A percentile compares a stretch with the other conserved stretches of the same genome.
Evolutionary conservation across 768 basidiomycete species (phyloP).

Genomic region (Daedaleopsis sinensis): DNA sequence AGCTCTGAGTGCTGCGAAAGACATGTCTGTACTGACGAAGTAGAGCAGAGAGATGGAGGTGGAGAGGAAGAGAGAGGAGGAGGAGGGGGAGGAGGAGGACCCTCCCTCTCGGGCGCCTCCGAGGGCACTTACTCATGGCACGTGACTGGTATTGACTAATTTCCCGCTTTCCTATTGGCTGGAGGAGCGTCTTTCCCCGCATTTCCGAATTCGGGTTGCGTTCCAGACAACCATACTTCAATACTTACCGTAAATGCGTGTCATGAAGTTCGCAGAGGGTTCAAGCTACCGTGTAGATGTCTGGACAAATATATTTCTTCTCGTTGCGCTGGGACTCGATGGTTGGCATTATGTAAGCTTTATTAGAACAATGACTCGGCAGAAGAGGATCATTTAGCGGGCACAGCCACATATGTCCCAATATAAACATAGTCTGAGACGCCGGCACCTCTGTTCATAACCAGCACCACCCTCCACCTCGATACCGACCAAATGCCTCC

Average conservation of each 20-base stretch:
- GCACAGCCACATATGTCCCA: too few species aligned
- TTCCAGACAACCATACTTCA: not conserved
- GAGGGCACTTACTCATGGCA: slow-evolving; percentile 10
- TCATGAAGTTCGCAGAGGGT: too few species aligned
- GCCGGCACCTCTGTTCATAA: not conserved
- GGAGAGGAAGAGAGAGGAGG: not conserved
- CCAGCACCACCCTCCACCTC: not conserved
- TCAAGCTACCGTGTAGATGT: too few species aligned
- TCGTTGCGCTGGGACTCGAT: too few species aligned
- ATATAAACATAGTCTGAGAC: not conserved
- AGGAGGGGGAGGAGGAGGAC: not conserved
- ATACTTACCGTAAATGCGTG: too few species aligned
- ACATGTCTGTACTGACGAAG: slow-evolving; percentile 44
- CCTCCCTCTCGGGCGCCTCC: not conserved
- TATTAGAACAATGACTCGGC: not conserved
- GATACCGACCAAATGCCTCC: not conserved
- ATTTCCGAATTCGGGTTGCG: not conserved
- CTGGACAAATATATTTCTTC: too few species aligned
- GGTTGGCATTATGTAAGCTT: too few species aligned
- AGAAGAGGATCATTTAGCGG: too few species aligned
- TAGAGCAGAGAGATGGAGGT: slow-evolving; percentile 1
- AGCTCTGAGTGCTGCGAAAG: slow-evolving; percentile 54
- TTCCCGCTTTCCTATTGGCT: slow-evolving; percentile 9
- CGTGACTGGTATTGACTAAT: slow-evolving; percentile 23
- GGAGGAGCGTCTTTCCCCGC: slow-evolving; percentile 2